A percentile compares a stretch with the other conserved stretches of the same genome.
These are phyloP conservation scores for Pseudopyrenochaeta lycopersici DNA, from an alignment of 2,329 filamentous ascomycete species.

Conservation along the genomic window DNA sequence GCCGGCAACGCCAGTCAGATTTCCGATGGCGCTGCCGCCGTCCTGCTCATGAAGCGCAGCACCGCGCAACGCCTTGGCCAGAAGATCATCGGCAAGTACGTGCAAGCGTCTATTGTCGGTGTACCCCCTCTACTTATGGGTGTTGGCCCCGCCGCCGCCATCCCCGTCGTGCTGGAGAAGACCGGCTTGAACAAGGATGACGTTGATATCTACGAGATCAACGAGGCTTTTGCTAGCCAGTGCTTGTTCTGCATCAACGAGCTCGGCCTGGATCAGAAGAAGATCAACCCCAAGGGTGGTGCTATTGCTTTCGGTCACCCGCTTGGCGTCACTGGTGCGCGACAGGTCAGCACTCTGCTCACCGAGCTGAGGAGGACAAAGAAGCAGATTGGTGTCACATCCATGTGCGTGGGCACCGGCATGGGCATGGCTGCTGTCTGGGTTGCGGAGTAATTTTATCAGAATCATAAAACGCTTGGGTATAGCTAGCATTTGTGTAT, in stretches of 20 bases:
- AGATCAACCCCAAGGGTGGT: conserved; percentile 97
- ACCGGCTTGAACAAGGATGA: conserved; percentile 84
- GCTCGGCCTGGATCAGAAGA: conserved; percentile 80
- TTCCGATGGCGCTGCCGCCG: conserved; percentile 90
- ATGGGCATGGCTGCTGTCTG: conserved; percentile 99
- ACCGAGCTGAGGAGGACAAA: conserved; percentile 87
- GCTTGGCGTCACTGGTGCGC: conserved; percentile 89
- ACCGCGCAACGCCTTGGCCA: conserved; percentile 90
- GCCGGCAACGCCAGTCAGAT: conserved; percentile 96
- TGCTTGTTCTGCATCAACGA: conserved; percentile 93
- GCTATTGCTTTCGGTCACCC: conserved; percentile 97
- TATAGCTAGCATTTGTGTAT: background rate
- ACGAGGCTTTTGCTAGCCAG: conserved; percentile 97
- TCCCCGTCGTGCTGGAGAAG: conserved; percentile 88
- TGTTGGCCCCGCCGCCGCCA: conserved; percentile 92
- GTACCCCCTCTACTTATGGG: conserved; percentile 96
- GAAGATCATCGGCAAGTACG: conserved; percentile 90
- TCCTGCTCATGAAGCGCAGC: conserved; percentile 93
- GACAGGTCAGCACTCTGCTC: conserved; percentile 90
- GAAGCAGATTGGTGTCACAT: conserved; percentile 88
- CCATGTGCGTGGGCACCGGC: conserved; percentile 93
- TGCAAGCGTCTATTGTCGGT: conserved; percentile 83
- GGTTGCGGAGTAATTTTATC: conserved; percentile 79
- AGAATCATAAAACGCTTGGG: background rate
- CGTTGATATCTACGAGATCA: conserved; percentile 98